Base-by-base conservation (phyloP, 352 stramenopile genomes). In the Globisporangium nodosum region DNA sequence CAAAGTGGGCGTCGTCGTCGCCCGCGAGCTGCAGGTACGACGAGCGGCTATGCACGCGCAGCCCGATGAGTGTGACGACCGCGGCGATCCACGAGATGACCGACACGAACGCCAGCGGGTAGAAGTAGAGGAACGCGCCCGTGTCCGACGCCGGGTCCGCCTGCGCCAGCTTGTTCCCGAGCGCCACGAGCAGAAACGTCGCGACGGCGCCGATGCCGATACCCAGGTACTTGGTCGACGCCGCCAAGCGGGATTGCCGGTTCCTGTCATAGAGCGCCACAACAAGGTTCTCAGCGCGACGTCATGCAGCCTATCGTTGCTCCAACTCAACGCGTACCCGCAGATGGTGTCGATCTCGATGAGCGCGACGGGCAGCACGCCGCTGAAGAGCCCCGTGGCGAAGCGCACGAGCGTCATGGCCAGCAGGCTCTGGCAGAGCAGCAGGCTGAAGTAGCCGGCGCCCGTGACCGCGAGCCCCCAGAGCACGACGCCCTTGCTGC, bases 301-400 rank as follows among this genome's bases (percentile, higher is more conserved):
- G 24, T 27, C 24, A 27, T 27, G 24, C 24, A 27, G 24, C 24
- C 24, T 27, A 27, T 27, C 1, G 24, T 27, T 27, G 24, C 6
- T 8, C 12, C 33, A 39, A 9, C 33, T 3, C 33, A 9, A 9
- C 11, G 18, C 66, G 42, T 64, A 79, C 70, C 81, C 82, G 60
- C 83, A 92, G 45, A 92, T 90, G 37, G 87, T 88, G 63, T 92
- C 83, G 24, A 90, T 90, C 60, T 92, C 80, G 47, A 90, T 90
- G 18, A 88, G 66, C 35, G 83, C 80, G 42, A 90, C 79, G 4
- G 83, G 81, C 16, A 85, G 61, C 18, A 90, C 83, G 24, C 83
- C 83, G 45, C 80, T 92, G 52, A 87, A 87, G 5, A 92, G 65
- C 1, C 83, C 83, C 3, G 78, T 92, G 8, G 79, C 73, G 47